A percentile compares a stretch with the other conserved stretches of the same genome.
phyloP scores from a whole-genome alignment of 2,329 filamentous ascomycete species.

The Domatiomyces globalis region DNA sequence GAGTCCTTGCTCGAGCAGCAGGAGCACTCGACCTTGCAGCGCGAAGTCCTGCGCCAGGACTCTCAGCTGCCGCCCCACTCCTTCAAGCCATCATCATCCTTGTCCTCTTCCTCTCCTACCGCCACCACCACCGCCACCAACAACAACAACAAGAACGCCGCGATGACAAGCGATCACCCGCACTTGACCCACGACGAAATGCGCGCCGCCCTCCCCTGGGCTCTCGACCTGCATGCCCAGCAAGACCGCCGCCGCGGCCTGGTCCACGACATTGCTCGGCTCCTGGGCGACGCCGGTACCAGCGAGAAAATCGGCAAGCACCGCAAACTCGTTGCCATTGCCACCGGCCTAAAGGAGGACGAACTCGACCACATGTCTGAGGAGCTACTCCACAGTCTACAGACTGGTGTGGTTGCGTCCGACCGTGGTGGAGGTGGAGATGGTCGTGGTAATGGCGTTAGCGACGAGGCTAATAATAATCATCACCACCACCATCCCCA shows the following conservation, averaged over 20 bases:
- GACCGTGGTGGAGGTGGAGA: background rate
- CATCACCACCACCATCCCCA: background rate
- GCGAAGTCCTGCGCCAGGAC: slow-evolving; percentile 18
- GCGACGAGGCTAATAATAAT: background rate
- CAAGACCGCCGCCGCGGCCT: slow-evolving; percentile 21
- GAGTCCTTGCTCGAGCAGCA: slow-evolving; percentile 32
- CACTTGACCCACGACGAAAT: slow-evolving; percentile 22
- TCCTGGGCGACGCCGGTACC: slow-evolving; percentile 28
- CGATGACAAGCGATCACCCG: background rate
- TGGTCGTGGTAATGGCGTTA: too few species aligned
- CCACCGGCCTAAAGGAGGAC: slow-evolving; percentile 34
- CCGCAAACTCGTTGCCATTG: slow-evolving; percentile 33
- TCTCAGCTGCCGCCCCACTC: slow-evolving; percentile 13
- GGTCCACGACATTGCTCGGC: slow-evolving; percentile 14
- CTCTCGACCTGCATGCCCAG: slow-evolving; percentile 29
- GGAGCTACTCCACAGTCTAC: slow-evolving; percentile 32
- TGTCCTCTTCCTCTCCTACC: slow-evolving; percentile 3
- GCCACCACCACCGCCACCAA: slow-evolving; percentile 1
- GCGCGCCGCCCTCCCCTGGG: slow-evolving; percentile 22
- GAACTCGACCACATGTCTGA: slow-evolving; percentile 34
- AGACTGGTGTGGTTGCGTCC: slow-evolving; percentile 11
- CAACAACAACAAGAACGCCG: slow-evolving; percentile 6
- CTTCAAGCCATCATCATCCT: slow-evolving; percentile 18
- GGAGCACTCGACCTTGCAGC: slow-evolving; percentile 26
- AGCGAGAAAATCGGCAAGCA: slow-evolving; percentile 34